Evolutionary conservation across 2,329 filamentous ascomycete species (phyloP).

Genomic region (Ascochyta rabiei): DNA sequence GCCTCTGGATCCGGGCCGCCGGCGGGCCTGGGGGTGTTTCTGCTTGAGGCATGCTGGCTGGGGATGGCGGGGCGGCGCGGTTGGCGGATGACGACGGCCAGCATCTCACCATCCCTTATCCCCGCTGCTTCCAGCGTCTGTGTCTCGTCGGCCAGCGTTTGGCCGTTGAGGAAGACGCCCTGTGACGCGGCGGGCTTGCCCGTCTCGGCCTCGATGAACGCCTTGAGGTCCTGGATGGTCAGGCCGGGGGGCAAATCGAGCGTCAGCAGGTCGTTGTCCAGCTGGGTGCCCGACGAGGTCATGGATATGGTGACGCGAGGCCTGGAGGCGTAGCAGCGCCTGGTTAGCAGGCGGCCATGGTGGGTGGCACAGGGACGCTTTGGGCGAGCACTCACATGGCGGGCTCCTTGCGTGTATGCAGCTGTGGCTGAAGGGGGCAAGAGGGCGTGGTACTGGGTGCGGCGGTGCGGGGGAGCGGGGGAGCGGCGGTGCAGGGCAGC

Average conservation of each 20-base stretch:
- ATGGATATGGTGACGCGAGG: conserved; percentile 83
- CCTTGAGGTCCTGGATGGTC: conserved; percentile 83
- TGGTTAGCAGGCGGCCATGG: conserved; percentile 37
- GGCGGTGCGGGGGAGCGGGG: conserved; percentile 22
- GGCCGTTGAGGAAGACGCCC: conserved; percentile 89
- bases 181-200: conserved; percentile 74
- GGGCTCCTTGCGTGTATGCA: conserved; percentile 37
- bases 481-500: conserved; percentile 22
- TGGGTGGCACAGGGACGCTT: conserved; percentile 45
- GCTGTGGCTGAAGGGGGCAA: conserved; percentile 39
- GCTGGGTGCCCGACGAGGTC: conserved; percentile 70
- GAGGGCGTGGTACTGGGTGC: conserved; percentile 39
- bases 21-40: conserved; percentile 17
- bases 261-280: conserved; percentile 76
- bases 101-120: conserved; percentile 88
- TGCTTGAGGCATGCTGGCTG: conserved; percentile 36
- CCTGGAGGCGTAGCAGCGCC: conserved; percentile 58
- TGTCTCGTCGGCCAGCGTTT: conserved; percentile 74
- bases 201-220: conserved; percentile 84
- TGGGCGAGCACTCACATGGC: conserved; percentile 45
- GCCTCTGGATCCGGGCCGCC: conserved; percentile 69
- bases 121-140: conserved; percentile 82
- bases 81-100: conserved; percentile 76
- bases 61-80: conserved; percentile 21
- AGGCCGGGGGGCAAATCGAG: conserved; percentile 84